A percentile compares a stretch with the other conserved stretches of the same genome.
Evolutionary conservation across 2,329 filamentous ascomycete genomes (phyloP).

Genomic region (Aspergillus ochraceus): DNA sequence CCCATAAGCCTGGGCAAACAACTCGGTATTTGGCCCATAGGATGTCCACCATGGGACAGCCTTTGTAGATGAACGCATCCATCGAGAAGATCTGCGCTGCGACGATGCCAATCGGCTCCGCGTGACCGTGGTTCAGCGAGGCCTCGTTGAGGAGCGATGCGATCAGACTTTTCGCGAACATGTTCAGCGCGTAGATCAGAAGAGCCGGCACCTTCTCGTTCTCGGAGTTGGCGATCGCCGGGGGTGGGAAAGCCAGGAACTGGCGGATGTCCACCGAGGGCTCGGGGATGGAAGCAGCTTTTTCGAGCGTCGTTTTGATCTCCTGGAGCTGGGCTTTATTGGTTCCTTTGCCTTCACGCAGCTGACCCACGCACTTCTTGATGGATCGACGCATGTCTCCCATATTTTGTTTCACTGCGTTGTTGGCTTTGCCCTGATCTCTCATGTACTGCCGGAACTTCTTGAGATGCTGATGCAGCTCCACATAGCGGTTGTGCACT

Average conservation of each 20-base stretch:
- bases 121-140: slow-evolving; percentile 62
- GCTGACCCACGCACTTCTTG: slow-evolving; percentile 69
- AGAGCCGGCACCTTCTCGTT: slow-evolving; percentile 60
- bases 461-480: slow-evolving; percentile 69
- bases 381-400: slow-evolving; percentile 73
- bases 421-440: slow-evolving; percentile 57
- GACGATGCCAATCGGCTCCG: slow-evolving; percentile 78
- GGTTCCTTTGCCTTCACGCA: slow-evolving; percentile 61
- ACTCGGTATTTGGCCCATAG: slow-evolving; percentile 83
- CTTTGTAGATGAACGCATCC: slow-evolving; percentile 66
- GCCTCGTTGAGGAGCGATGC: slow-evolving; percentile 69
- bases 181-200: slow-evolving; percentile 74
- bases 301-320: slow-evolving; percentile 55
- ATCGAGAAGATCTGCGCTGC: slow-evolving; percentile 73
- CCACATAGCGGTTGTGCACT: slow-evolving; percentile 51
- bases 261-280: slow-evolving; percentile 58
- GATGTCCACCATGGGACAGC: slow-evolving; percentile 72
- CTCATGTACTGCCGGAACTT: slow-evolving; percentile 54
- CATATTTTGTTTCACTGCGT: slow-evolving; percentile 62
- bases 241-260: slow-evolving; percentile 51
- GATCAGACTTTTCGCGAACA: slow-evolving; percentile 72
- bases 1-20: slow-evolving; percentile 81
- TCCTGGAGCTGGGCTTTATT: slow-evolving; percentile 56
- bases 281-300: slow-evolving; percentile 53
- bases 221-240: slow-evolving; percentile 35